Evolutionary conservation across 257 asterid genomes (phyloP).

Genomic region (Schizonepeta tenuifolia): DNA sequence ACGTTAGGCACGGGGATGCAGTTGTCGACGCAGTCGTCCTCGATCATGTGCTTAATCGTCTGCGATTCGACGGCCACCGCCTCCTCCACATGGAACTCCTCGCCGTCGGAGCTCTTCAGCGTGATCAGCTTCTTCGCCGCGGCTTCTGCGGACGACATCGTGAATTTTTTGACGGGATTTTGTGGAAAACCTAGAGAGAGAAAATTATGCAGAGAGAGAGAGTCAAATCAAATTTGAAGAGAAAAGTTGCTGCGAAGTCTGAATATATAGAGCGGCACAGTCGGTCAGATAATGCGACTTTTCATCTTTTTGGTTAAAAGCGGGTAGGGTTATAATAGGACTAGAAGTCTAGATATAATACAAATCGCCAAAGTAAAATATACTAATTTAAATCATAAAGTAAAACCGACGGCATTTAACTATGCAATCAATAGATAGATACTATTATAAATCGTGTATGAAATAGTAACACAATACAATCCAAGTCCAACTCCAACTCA

Average conservation of each 20-base stretch:
- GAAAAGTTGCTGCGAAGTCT: background rate
- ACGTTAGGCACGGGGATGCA: slow-evolving; percentile 48
- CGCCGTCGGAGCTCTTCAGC: slow-evolving; percentile 45
- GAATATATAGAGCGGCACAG: background rate
- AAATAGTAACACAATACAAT: too few relatives aligned
- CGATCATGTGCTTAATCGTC: slow-evolving; percentile 53
- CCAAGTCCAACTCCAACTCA: too few relatives aligned
- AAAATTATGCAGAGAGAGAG: background rate
- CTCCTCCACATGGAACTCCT: slow-evolving; percentile 47
- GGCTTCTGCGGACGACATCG: slow-evolving; percentile 29
- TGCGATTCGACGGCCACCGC: slow-evolving; percentile 45
- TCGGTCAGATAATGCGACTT: background rate
- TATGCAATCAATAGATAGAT: too few relatives aligned
- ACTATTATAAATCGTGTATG: too few relatives aligned
- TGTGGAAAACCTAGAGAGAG: slow-evolving; percentile 8
- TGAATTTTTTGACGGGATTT: background rate
- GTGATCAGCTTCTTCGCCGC: slow-evolving; percentile 34
- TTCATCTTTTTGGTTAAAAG: too few relatives aligned
- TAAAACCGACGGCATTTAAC: too few relatives aligned
- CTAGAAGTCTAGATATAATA: too few relatives aligned
- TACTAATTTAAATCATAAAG: too few relatives aligned
- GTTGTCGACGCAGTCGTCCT: slow-evolving; percentile 48
- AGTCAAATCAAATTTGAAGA: background rate
- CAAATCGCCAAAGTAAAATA: too few relatives aligned
- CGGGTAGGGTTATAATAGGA: too few relatives aligned